Conservation (phyloP, 192 early-diverging fungal genomes). For the Mortierella antarctica region DNA sequence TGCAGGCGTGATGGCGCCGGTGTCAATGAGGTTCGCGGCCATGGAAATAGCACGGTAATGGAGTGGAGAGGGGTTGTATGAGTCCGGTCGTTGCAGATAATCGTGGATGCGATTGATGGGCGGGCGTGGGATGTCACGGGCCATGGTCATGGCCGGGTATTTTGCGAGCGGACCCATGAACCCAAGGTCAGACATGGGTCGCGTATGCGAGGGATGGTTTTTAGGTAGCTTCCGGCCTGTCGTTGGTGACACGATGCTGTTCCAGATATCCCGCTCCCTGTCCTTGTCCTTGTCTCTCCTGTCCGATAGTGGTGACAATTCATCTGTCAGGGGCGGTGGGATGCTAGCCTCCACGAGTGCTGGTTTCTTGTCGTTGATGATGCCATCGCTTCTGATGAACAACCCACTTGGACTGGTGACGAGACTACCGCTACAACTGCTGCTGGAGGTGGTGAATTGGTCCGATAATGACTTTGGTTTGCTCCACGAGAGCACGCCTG, state of each 20-base stretch:
- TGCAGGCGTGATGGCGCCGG: slow-evolving; percentile 48
- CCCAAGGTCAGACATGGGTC: slow-evolving; percentile 43
- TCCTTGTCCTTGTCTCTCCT: slow-evolving; percentile 1
- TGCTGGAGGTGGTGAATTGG: neutral
- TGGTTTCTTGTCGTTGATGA: slow-evolving; percentile 46
- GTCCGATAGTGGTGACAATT: slow-evolving; percentile 4
- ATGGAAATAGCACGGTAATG: slow-evolving; percentile 48
- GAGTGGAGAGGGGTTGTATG: slow-evolving; percentile 42
- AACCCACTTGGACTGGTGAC: slow-evolving; percentile 43
- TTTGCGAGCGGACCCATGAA: slow-evolving; percentile 9
- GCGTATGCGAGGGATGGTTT: neutral
- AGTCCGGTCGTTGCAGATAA: slow-evolving; percentile 34
- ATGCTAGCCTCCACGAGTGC: slow-evolving; percentile 37
- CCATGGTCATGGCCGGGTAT: slow-evolving; percentile 34
- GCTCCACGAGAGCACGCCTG: slow-evolving; percentile 40
- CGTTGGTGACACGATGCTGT: slow-evolving; percentile 5
- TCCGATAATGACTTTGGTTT: slow-evolving; percentile 9
- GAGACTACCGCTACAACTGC: slow-evolving; percentile 17
- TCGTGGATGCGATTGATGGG: slow-evolving; percentile 44
- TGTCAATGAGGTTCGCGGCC: slow-evolving; percentile 47
- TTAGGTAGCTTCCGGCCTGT: slow-evolving; percentile 7
- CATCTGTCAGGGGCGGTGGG: slow-evolving; percentile 13
- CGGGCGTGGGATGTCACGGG: slow-evolving; percentile 38
- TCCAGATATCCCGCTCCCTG: slow-evolving; percentile 21
- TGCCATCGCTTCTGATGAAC: slow-evolving; percentile 36